Evolutionary conservation across 495 filamentous ascomycete species (phyloP).

Genomic region (Aspergillus baeticus): DNA sequence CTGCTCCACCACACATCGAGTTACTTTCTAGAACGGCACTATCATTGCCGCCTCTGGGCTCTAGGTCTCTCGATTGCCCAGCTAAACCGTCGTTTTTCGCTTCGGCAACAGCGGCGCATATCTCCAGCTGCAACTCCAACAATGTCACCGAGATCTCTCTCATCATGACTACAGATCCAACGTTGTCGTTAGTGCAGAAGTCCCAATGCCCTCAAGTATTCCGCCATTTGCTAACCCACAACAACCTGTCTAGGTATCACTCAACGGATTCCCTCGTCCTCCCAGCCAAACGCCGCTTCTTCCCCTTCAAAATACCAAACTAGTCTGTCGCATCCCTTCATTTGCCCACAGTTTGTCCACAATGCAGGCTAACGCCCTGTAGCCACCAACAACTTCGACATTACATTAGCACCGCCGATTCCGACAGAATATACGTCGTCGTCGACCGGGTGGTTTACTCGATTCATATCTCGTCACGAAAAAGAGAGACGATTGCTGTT

Average conservation of each 20-base stretch:
- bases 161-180: constrained; percentile 49
- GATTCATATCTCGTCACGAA: constrained; percentile 68
- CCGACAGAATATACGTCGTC: constrained; percentile 80
- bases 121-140: constrained; percentile 19
- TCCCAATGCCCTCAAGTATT: constrained; percentile 3
- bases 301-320: constrained; percentile 70
- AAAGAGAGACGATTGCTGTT: constrained; percentile 70
- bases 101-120: constrained; percentile 14
- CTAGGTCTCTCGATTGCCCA: constrained; percentile 4
- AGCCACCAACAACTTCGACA: constrained; percentile 94
- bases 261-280: constrained; percentile 61
- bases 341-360: neutral
- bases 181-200: constrained; percentile 32
- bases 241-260: constrained; percentile 42
- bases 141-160: constrained; percentile 33
- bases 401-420: constrained; percentile 76
- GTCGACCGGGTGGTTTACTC: constrained; percentile 69
- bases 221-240: constrained; percentile 14
- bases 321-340: constrained; percentile 51
- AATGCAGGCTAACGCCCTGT: constrained; percentile 19
- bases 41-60: neutral
- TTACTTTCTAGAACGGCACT: constrained; percentile 11
- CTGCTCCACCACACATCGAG: neutral
- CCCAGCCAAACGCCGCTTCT: constrained; percentile 67
- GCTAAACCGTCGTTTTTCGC: constrained; percentile 2